Evolutionary conservation across 768 basidiomycete genomes (phyloP).

Genomic region (Russula dissimulans): DNA sequence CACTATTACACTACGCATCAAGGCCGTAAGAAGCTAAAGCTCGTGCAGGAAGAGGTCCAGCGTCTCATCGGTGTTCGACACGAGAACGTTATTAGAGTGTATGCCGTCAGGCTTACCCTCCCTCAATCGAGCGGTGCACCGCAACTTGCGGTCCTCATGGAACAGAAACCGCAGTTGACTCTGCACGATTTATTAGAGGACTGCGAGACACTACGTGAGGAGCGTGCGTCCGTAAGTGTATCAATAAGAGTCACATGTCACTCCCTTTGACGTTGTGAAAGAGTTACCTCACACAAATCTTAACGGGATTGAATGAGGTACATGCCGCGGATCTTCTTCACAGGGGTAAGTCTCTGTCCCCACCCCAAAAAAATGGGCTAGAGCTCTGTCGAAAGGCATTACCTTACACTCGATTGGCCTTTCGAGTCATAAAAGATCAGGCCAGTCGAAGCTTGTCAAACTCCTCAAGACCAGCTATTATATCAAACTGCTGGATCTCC

Average conservation of each 20-base stretch:
- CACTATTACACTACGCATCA: slow-evolving; percentile 60
- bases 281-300: slow-evolving; percentile 70
- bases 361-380: not conserved
- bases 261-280: slow-evolving; percentile 23
- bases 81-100: slow-evolving; percentile 53
- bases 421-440: slow-evolving; percentile 38
- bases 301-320: slow-evolving; percentile 58
- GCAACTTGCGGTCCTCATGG: slow-evolving; percentile 58
- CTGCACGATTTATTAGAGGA: slow-evolving; percentile 71
- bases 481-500: slow-evolving; percentile 65
- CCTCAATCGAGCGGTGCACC: slow-evolving; percentile 42
- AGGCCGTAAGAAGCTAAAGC: slow-evolving; percentile 64
- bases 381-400: slow-evolving; percentile 37
- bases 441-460: slow-evolving; percentile 60
- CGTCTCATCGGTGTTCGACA: slow-evolving; percentile 51
- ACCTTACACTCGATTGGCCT: slow-evolving; percentile 53
- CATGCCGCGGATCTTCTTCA: slow-evolving; percentile 63
- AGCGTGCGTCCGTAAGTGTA: slow-evolving; percentile 50
- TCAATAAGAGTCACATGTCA: slow-evolving; percentile 2
- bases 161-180: slow-evolving; percentile 57
- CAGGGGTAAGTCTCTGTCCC: slow-evolving; percentile 36
- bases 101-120: slow-evolving; percentile 55
- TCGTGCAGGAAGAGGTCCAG: slow-evolving; percentile 57
- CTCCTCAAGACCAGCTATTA: slow-evolving; percentile 65
- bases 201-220: slow-evolving; percentile 62